phyloP scores from a whole-genome alignment of 78 protist species.

The Bodo saltans region DNA sequence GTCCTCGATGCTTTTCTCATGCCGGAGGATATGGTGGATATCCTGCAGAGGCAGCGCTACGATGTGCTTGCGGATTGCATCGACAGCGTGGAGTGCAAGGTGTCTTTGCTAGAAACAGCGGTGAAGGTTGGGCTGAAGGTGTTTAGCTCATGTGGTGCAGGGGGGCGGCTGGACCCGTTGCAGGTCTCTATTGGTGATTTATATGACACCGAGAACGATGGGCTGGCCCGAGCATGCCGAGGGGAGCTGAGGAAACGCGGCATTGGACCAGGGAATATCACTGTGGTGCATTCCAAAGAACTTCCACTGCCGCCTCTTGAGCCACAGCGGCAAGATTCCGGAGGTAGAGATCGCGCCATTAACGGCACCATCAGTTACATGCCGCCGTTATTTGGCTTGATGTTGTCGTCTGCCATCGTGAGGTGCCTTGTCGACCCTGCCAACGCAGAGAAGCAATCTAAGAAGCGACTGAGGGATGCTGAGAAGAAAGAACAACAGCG shows the following conservation, averaged over 20 bases:
- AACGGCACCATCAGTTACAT: constrained; percentile 27
- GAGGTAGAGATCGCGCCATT: constrained; percentile 16
- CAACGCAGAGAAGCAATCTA: too few species aligned
- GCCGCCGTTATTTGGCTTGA: constrained; percentile 12
- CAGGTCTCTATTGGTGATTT: background rate
- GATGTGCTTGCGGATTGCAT: constrained; percentile 16
- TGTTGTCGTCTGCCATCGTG: background rate
- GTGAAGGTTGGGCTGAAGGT: background rate
- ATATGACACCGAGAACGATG: constrained; percentile 1
- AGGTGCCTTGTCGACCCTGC: too few species aligned
- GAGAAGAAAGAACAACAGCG: too few species aligned
- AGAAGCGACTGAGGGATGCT: too few species aligned
- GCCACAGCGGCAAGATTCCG: background rate
- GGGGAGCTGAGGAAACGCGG: background rate
- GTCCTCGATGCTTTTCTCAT: background rate
- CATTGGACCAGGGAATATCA: background rate
- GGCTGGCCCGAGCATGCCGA: constrained; percentile 3
- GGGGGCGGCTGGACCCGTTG: constrained; percentile 22
- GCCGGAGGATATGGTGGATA: background rate
- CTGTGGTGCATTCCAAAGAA: background rate
- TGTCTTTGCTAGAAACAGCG: background rate
- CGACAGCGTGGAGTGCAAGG: background rate
- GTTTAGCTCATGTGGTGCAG: background rate
- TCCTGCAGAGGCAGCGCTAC: background rate
- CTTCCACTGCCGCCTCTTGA: background rate